phyloP scores from a whole-genome alignment of 306 rosid genomes.

The Oxytropis ochrocephala region DNA sequence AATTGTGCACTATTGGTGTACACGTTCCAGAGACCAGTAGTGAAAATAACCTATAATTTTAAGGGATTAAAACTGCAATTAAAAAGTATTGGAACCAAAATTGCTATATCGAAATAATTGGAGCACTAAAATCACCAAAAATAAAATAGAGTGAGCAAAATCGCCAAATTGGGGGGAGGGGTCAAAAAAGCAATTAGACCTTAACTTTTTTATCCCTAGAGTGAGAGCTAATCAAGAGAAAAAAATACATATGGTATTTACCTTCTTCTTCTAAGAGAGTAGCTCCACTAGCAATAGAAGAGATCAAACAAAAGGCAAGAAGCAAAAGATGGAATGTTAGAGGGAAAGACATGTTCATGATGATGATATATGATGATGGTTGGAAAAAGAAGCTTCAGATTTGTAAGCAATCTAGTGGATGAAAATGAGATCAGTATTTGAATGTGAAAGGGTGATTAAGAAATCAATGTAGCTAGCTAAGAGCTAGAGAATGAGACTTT shows the following conservation, averaged over 20 bases:
- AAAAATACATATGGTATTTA: not conserved
- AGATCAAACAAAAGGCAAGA: conserved; percentile 2
- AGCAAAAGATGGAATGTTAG: not conserved
- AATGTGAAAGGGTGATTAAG: not conserved
- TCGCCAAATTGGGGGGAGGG: no score
- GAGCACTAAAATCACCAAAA: no score
- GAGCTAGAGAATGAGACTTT: not conserved
- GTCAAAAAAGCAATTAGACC: no score
- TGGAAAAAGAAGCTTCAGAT: not conserved
- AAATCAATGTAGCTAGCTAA: not conserved
- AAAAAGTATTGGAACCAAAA: no score
- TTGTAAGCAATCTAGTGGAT: not conserved
- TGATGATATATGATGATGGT: not conserved
- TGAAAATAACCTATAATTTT: no score
- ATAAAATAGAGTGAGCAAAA: no score
- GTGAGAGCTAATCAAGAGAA: not conserved
- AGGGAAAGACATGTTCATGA: conserved; percentile 1
- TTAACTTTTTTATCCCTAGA: no score
- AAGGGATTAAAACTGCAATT: no score
- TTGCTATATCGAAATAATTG: no score
- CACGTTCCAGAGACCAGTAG: no score
- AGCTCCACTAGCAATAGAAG: conserved; percentile 21
- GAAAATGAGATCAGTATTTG: not conserved
- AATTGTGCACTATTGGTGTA: no score
- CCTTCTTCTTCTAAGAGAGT: conserved; percentile 24